Evolutionary conservation across 176 grass and related monocot species (phyloP), one percentile per base, ranked within the genome.

Genomic region (Alopecurus myosuroides): DNA sequence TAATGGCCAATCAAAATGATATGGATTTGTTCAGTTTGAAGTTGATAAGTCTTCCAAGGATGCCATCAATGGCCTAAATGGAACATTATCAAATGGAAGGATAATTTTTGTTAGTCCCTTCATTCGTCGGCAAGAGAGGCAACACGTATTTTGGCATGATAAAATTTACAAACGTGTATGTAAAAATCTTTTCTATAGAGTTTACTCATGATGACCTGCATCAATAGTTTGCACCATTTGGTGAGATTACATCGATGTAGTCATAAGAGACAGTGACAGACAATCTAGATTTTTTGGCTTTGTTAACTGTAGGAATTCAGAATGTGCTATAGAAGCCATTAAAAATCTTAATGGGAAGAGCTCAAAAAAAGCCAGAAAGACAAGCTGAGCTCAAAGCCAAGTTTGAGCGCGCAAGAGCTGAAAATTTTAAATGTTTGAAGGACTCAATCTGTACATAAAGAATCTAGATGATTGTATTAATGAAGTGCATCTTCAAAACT

Each of bases 1-100:
- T 45, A 77, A 46, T 17, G 85, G 85, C 10, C 17, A 86, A 11
- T 90, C 85, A 0, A 90, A 88, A 79, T 82, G 85, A 17, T 77
- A 88, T 26, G 88, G 82, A 17, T 94, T 90, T 76, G 85, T 91
- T 9, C 91, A 91, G 7, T 90, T 83, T 49, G 78, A 86, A 22
- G n/a, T 9, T 3, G 82, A 88, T 31, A 60, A 81, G 30, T n/a
- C n/a, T n/a, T n/a, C n/a, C n/a, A n/a, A n/a, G n/a, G n/a, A n/a
- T n/a, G n/a, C n/a, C n/a, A n/a, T n/a, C n/a, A n/a, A n/a, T n/a
- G n/a, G n/a, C n/a, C n/a, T n/a, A n/a, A n/a, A n/a, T n/a, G n/a
- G n/a, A n/a, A n/a, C 86, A 88, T 18, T 90, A 41, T 61, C 80
- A 0, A 90, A 94, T 63, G n/a, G 15, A 0, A 88, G 22, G 26